Evolutionary conservation across 352 stramenopile species (phyloP).

Genomic region (Pythium myriotylum): DNA sequence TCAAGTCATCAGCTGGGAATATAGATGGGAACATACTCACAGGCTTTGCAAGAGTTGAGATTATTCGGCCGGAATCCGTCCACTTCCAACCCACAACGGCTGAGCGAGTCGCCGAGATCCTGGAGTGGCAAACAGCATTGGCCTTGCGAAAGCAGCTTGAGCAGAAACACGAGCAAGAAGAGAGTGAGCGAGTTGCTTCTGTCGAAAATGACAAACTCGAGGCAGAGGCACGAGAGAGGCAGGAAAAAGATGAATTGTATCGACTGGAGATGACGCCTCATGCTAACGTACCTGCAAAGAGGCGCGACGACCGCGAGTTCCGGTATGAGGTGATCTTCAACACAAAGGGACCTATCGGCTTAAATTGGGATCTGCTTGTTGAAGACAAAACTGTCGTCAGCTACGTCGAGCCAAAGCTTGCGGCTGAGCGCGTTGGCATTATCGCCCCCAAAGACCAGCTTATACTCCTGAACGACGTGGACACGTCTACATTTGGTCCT

Average conservation of each 20-base stretch:
- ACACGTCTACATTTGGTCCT: conserved; percentile 57
- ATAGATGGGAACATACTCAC: conserved; percentile 40
- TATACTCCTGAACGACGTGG: conserved; percentile 66
- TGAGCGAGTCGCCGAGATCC: conserved; percentile 35
- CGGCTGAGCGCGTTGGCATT: conserved; percentile 48
- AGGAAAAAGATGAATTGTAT: conserved; percentile 49
- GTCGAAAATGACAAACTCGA: conserved; percentile 41
- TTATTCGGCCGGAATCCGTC: conserved; percentile 49
- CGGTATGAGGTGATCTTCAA: conserved; percentile 68
- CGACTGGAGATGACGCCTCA: conserved; percentile 62
- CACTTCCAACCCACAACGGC: conserved; percentile 48
- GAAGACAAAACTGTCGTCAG: conserved; percentile 55
- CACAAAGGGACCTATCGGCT: conserved; percentile 54
- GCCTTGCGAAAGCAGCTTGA: conserved; percentile 32
- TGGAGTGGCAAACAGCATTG: conserved; percentile 36
- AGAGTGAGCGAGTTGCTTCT: conserved; percentile 34
- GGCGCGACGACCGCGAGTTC: conserved; percentile 53
- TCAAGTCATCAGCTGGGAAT: conserved; percentile 30
- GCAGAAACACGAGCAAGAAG: conserved; percentile 37
- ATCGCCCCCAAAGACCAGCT: conserved; percentile 61
- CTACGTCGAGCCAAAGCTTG: conserved; percentile 53
- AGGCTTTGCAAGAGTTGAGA: conserved; percentile 66
- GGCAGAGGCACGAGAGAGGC: conserved; percentile 32
- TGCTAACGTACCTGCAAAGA: conserved; percentile 38
- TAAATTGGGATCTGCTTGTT: conserved; percentile 73